Percentiles rank a stretch among this genome's conserved stretches.
Evolutionary conservation across 805 yeast genomes (phyloP).

Genomic region (Candida ficus): DNA sequence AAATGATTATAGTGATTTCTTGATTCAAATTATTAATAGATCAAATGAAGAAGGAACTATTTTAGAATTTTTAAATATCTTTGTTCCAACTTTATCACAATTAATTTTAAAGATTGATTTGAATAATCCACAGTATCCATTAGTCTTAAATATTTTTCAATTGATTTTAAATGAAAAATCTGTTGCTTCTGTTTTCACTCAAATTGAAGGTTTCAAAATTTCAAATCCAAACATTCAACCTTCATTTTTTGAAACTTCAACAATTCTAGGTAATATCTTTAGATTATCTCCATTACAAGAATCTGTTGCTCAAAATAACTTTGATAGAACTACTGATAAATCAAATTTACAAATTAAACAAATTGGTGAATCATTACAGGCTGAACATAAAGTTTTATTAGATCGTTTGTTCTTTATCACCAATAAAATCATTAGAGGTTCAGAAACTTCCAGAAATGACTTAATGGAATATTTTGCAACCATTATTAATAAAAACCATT

Average conservation of each 20-base stretch:
- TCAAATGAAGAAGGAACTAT: constrained; percentile 65
- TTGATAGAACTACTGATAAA: constrained; percentile 24
- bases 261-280: constrained; percentile 75
- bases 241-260: constrained; percentile 49
- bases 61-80: constrained; percentile 50
- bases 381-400: constrained; percentile 54
- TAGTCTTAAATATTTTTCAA: constrained; percentile 51
- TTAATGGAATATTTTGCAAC: constrained; percentile 66
- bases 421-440: constrained; percentile 72
- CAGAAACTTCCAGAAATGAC: constrained; percentile 55
- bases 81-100: constrained; percentile 36
- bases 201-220: constrained; percentile 49
- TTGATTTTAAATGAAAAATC: constrained; percentile 52
- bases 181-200: constrained; percentile 56
- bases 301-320: constrained; percentile 44
- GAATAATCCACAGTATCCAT: constrained; percentile 46
- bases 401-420: constrained; percentile 64
- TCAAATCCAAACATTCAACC: constrained; percentile 38
- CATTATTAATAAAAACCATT: constrained; percentile 76
- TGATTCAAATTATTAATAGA: constrained; percentile 50
- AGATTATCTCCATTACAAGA: constrained; percentile 68
- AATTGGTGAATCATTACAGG: constrained; percentile 55
- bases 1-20: constrained; percentile 37
- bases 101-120: constrained; percentile 35
- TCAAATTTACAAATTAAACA: constrained; percentile 41